Evolutionary conservation across 805 yeast genomes (phyloP).

Genomic region (Lipomyces chichibuensis): DNA sequence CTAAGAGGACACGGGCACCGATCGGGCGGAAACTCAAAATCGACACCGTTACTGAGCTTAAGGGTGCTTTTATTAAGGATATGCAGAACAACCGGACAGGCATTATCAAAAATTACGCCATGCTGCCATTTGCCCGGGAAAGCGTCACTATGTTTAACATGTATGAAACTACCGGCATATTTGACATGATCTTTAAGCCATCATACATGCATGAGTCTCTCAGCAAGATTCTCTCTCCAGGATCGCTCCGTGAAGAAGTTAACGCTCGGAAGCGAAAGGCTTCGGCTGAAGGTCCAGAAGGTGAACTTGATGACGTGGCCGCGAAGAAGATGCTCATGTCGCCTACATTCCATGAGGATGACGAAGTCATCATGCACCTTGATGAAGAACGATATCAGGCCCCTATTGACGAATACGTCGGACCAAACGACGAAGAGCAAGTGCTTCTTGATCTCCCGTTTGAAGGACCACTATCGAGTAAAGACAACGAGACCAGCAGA

Average conservation of each 20-base stretch:
- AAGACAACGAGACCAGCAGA: background rate
- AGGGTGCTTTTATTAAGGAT: constrained; percentile 47
- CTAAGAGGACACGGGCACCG: constrained; percentile 33
- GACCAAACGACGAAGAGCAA: constrained; percentile 6
- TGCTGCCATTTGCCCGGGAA: constrained; percentile 29
- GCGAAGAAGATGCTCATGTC: constrained; percentile 24
- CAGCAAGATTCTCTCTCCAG: constrained; percentile 15
- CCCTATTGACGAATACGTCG: constrained; percentile 9
- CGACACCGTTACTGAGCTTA: constrained; percentile 53
- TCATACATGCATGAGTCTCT: constrained; percentile 19
- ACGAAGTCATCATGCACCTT: constrained; percentile 9
- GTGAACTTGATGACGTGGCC: constrained; percentile 28
- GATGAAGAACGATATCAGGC: constrained; percentile 12
- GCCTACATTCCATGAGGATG: constrained; percentile 11
- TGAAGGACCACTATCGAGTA: constrained; percentile 17
- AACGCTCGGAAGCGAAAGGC: constrained; percentile 21
- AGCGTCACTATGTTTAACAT: constrained; percentile 18
- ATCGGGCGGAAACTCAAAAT: constrained; percentile 45
- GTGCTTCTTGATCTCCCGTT: constrained; percentile 14
- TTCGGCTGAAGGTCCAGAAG: background rate
- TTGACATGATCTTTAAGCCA: constrained; percentile 25
- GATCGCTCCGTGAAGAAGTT: background rate
- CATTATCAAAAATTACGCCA: constrained; percentile 26
- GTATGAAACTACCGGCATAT: constrained; percentile 14
- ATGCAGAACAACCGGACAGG: constrained; percentile 42